Percentiles rank a stretch among this genome's conserved stretches.
Evolutionary conservation across 2,329 filamentous ascomycete species (phyloP).

Genomic region (Phialophora expanda): DNA sequence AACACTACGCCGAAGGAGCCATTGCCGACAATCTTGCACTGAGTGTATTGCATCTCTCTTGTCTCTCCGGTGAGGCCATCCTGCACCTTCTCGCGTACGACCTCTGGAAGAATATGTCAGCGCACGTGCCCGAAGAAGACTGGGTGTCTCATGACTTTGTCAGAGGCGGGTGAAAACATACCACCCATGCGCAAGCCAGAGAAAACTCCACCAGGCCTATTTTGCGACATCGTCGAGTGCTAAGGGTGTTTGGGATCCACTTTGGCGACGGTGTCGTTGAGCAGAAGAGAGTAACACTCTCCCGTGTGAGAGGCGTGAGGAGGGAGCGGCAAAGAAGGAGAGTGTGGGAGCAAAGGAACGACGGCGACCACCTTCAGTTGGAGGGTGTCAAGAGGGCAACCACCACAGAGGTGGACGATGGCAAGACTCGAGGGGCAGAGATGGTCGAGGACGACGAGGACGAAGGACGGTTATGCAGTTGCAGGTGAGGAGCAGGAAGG

Average conservation of each 20-base stretch:
- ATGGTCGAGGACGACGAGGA: slow-evolving; percentile 31
- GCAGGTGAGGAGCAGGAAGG: slow-evolving; percentile 32
- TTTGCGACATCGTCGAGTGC: slow-evolving; percentile 75
- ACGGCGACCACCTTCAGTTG: slow-evolving; percentile 19
- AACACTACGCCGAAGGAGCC: slow-evolving; percentile 98
- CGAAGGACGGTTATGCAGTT: slow-evolving; percentile 31
- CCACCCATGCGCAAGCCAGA: slow-evolving; percentile 92
- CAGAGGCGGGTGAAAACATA: slow-evolving; percentile 59
- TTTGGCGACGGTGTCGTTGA: slow-evolving; percentile 34
- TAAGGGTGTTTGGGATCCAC: slow-evolving; percentile 40
- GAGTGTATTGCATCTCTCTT: slow-evolving; percentile 95
- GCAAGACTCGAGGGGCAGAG: slow-evolving; percentile 31
- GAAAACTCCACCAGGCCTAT: slow-evolving; percentile 82
- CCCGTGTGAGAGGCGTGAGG: slow-evolving; percentile 27
- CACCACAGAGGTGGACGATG: slow-evolving; percentile 26
- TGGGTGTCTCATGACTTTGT: slow-evolving; percentile 20
- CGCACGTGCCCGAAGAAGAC: slow-evolving; percentile 30
- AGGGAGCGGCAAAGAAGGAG: slow-evolving; percentile 22
- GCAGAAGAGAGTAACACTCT: slow-evolving; percentile 21
- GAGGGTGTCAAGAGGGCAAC: slow-evolving; percentile 18
- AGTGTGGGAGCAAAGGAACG: slow-evolving; percentile 24
- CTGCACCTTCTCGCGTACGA: slow-evolving; percentile 98
- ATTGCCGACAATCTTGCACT: slow-evolving; percentile 99
- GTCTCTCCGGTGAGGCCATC: slow-evolving; percentile 97
- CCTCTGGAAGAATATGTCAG: slow-evolving; percentile 65